phyloP scores from a whole-genome alignment of 305 asterid species.

The Rubia tinctorum region DNA sequence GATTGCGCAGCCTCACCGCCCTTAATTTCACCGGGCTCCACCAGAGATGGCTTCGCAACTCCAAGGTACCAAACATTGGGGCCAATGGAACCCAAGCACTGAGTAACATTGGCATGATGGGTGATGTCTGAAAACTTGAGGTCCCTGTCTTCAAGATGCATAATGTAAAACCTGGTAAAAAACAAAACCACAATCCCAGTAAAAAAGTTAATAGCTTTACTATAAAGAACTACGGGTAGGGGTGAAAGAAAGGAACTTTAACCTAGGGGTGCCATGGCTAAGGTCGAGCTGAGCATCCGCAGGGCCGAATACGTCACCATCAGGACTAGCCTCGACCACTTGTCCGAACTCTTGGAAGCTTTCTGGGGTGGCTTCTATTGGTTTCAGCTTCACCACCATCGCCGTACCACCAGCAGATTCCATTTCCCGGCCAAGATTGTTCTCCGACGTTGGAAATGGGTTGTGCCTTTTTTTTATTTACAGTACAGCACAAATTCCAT shows the following conservation, averaged over 20 bases:
- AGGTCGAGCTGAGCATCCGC: conserved; percentile 83
- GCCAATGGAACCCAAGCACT: conserved; percentile 83
- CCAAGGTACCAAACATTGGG: conserved; percentile 86
- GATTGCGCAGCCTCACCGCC: conserved; percentile 41
- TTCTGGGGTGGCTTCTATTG: conserved; percentile 73
- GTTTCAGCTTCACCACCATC: conserved; percentile 42
- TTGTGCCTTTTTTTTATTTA: background rate
- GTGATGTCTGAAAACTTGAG: conserved; percentile 64
- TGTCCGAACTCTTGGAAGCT: conserved; percentile 83
- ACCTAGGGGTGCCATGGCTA: conserved; percentile 73
- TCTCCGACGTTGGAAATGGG: background rate
- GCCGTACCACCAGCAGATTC: background rate
- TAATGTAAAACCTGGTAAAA: conserved; percentile 62
- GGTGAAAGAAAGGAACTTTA: background rate
- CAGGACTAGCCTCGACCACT: conserved; percentile 60
- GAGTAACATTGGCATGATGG: conserved; percentile 85
- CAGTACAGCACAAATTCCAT: no score
- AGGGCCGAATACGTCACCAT: conserved; percentile 79
- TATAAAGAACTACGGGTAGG: background rate
- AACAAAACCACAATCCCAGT: background rate
- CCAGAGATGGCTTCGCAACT: conserved; percentile 69
- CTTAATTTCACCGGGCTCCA: conserved; percentile 35
- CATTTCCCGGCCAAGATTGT: background rate
- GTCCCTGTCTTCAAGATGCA: conserved; percentile 59
- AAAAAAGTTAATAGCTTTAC: background rate